These are phyloP conservation scores for Verticillium alfalfae DNA, from an alignment of 2,329 filamentous ascomycete genomes.

Conservation along the genomic window DNA sequence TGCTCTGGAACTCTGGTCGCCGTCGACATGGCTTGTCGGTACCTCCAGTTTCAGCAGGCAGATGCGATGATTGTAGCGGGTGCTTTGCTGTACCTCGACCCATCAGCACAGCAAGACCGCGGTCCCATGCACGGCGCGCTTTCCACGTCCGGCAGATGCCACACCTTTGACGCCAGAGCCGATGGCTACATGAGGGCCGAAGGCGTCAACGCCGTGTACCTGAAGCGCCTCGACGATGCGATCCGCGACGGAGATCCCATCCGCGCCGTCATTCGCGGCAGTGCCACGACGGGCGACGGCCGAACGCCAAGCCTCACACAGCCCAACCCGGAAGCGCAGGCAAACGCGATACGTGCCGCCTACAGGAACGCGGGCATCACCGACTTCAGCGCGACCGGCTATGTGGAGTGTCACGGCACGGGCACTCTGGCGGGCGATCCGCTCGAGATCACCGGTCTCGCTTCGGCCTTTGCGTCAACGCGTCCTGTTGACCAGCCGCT, in stretches of 20 bases:
- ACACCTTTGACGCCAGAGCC: conserved; percentile 20
- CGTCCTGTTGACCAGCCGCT: conserved; percentile 10
- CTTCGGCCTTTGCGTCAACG: conserved; percentile 15
- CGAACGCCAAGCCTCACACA: conserved; percentile 27
- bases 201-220: conserved; percentile 30
- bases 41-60: conserved; percentile 10
- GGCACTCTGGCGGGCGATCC: conserved; percentile 32
- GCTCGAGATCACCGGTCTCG: conserved; percentile 22
- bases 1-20: conserved; percentile 53
- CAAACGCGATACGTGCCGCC: conserved; percentile 19
- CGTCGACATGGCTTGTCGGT: conserved; percentile 39
- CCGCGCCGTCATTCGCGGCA: conserved; percentile 22
- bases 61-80: conserved; percentile 6
- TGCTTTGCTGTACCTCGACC: conserved; percentile 16
- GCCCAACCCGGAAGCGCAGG: conserved; percentile 21
- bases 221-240: conserved; percentile 38
- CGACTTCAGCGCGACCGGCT: conserved; percentile 15
- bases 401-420: conserved; percentile 33
- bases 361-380: conserved; percentile 20
- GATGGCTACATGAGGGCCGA: conserved; percentile 42
- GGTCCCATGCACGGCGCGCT: conserved; percentile 2
- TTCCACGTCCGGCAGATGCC: background rate
- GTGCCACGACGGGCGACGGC: conserved; percentile 22
- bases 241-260: conserved; percentile 33
- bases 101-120: conserved; percentile 16